Evolutionary conservation across 495 filamentous ascomycete species (phyloP), one percentile per base, ranked within the genome.

Genomic region (Hypoxylon rickii): DNA sequence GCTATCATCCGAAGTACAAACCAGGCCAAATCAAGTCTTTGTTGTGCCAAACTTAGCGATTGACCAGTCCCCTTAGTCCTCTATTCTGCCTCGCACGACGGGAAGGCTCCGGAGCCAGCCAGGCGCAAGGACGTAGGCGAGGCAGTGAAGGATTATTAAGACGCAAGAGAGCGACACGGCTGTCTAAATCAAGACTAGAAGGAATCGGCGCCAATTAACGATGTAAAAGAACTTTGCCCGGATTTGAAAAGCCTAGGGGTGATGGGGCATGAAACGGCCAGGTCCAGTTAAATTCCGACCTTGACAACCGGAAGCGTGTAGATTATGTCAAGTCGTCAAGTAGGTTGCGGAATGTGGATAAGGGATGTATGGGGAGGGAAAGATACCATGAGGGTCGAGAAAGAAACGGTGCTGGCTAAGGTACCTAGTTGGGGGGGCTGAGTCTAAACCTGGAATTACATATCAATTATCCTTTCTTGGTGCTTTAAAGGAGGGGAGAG

Each of bases 381-480:
- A n/a, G n/a, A 33, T 22, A 22, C 43, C 47, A 61, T 40, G 47
- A 61, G 42, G 41, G 45, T 55, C 46, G 51, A 61, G n/a, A 55
- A 51, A 51, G 40, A 13, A 29, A 49, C 48, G 49, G 57, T 38
- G 51, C 58, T 50, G 37, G 24, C 31, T 29, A 37, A 51, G n/a
- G n/a, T n/a, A n/a, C n/a, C n/a, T n/a, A 61, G 37, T 51, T 61
- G 51, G 51, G 51, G 58, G 51, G 58, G 58, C 46, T 55, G 58
- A 61, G 51, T 61, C 58, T 56, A 56, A 61, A 56, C 55, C n/a
- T 51, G 51, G 4, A 12, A 36, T 36, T 36, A 12, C 57, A 60
- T 34, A 54, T 53, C 48, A 38, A 44, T 29, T 29, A 10, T 4
- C 24, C 10, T 4, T 29, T 10, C 24, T 29, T 29, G 24, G 24